Percentiles rank a stretch among this genome's conserved stretches.
Evolutionary conservation across 1,139 yeast species (phyloP).

Genomic region (Trichomonascaceae sp.): DNA sequence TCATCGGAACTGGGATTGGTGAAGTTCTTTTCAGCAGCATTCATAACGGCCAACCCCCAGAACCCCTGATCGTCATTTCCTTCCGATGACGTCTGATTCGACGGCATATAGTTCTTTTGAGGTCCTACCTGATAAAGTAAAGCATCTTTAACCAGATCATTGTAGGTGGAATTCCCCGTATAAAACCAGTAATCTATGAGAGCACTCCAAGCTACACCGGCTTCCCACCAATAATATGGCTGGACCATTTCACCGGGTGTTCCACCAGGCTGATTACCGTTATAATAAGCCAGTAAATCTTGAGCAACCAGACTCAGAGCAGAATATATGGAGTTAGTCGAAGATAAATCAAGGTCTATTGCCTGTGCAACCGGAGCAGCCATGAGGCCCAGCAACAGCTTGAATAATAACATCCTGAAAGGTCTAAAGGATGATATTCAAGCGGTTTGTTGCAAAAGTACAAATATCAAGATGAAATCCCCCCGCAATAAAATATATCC

Average conservation of each 20-base stretch:
- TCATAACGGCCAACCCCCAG: slow-evolving; percentile 92
- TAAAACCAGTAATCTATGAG: slow-evolving; percentile 71
- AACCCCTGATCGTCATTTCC: slow-evolving; percentile 98
- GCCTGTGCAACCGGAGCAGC: background rate
- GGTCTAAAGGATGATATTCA: too few species aligned
- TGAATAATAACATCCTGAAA: background rate
- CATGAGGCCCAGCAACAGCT: background rate
- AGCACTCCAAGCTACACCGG: slow-evolving; percentile 94
- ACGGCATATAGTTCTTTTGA: slow-evolving; percentile 71
- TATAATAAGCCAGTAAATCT: slow-evolving; percentile 82
- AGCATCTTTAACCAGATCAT: slow-evolving; percentile 53
- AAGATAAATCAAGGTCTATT: slow-evolving; percentile 17
- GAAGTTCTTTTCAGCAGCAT: slow-evolving; percentile 85
- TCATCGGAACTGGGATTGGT: slow-evolving; percentile 55
- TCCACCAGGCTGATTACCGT: slow-evolving; percentile 64
- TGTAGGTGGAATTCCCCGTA: slow-evolving; percentile 67
- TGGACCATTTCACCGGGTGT: slow-evolving; percentile 74
- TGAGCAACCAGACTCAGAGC: slow-evolving; percentile 57
- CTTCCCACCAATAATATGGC: slow-evolving; percentile 99
- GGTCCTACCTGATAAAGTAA: slow-evolving; percentile 73
- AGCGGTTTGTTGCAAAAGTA: background rate
- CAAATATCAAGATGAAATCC: background rate
- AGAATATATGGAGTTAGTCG: slow-evolving; percentile 33
- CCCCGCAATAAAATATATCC: background rate
- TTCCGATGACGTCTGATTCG: slow-evolving; percentile 89